phyloP scores from a whole-genome alignment of 2,329 filamentous ascomycete genomes.

The Fusarium chaquense region DNA sequence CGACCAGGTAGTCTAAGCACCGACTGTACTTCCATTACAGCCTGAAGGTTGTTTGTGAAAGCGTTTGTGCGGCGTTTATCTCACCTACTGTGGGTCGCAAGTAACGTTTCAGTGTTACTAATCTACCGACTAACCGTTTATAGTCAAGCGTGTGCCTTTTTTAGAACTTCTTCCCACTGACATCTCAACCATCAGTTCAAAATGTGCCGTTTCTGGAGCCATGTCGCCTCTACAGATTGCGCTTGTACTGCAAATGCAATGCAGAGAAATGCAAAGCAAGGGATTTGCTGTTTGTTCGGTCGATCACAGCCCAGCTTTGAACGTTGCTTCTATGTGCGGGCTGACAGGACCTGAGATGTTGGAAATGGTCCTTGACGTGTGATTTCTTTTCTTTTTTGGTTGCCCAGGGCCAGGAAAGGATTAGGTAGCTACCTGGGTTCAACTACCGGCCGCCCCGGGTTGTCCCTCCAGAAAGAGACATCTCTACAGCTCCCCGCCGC shows the following conservation, averaged over 20 bases:
- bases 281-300: background rate
- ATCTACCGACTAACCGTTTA: slow-evolving; percentile 17
- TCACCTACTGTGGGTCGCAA: slow-evolving; percentile 35
- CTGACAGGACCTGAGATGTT: slow-evolving; percentile 11
- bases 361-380: slow-evolving; percentile 11
- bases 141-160: slow-evolving; percentile 35
- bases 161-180: slow-evolving; percentile 38
- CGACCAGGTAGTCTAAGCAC: background rate
- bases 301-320: slow-evolving; percentile 9
- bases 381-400: background rate
- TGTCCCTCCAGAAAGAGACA: slow-evolving; percentile 18
- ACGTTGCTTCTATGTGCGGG: slow-evolving; percentile 9
- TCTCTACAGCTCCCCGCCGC: slow-evolving; percentile 17
- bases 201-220: slow-evolving; percentile 34
- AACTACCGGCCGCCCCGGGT: slow-evolving; percentile 42
- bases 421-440: slow-evolving; percentile 17
- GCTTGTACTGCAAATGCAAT: slow-evolving; percentile 37
- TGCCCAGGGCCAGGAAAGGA: slow-evolving; percentile 18
- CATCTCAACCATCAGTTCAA: slow-evolving; percentile 35
- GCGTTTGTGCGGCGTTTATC: slow-evolving; percentile 33
- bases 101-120: slow-evolving; percentile 42
- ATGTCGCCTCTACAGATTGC: slow-evolving; percentile 33
- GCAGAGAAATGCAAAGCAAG: slow-evolving; percentile 13
- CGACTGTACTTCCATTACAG: background rate
- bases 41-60: slow-evolving; percentile 13